Conservation (phyloP, 2,329 filamentous ascomycete genomes). For the Capronia epimyces region DNA sequence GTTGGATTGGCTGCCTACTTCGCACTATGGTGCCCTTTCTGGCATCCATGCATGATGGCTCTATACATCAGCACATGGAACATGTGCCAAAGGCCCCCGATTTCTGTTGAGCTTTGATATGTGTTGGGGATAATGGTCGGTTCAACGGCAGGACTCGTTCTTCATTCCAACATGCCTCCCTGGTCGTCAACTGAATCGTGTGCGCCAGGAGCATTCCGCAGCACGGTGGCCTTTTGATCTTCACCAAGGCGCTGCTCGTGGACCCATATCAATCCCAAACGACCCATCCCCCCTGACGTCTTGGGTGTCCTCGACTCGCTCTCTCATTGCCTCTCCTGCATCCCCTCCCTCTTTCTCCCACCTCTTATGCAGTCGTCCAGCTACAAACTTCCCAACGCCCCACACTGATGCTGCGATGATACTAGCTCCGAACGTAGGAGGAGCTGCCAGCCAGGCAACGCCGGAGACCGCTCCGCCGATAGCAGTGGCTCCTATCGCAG, state of each 20-base stretch:
- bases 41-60: too few species aligned
- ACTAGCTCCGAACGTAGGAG: conserved; percentile 24
- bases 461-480: conserved; percentile 24
- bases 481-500: conserved; percentile 26
- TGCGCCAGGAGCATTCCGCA: background rate
- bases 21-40: too few species aligned
- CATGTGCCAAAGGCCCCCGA: background rate
- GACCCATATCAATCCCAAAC: conserved; percentile 23
- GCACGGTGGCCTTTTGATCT: background rate
- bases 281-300: conserved; percentile 15
- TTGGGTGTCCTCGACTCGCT: conserved; percentile 18
- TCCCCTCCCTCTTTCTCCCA: conserved; percentile 25
- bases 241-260: conserved; percentile 24
- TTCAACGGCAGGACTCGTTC: too few species aligned
- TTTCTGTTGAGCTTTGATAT: too few species aligned
- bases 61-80: background rate
- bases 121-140: too few species aligned
- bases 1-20: too few species aligned
- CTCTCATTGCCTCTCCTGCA: conserved; percentile 19
- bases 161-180: background rate
- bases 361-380: conserved; percentile 20
- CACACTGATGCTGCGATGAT: conserved; percentile 25
- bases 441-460: conserved; percentile 26
- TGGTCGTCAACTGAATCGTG: too few species aligned
- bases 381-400: conserved; percentile 26